These are phyloP conservation scores for Phoenix roebelenii DNA, from an alignment of 176 grass and related monocot species.

Conservation along the genomic window DNA sequence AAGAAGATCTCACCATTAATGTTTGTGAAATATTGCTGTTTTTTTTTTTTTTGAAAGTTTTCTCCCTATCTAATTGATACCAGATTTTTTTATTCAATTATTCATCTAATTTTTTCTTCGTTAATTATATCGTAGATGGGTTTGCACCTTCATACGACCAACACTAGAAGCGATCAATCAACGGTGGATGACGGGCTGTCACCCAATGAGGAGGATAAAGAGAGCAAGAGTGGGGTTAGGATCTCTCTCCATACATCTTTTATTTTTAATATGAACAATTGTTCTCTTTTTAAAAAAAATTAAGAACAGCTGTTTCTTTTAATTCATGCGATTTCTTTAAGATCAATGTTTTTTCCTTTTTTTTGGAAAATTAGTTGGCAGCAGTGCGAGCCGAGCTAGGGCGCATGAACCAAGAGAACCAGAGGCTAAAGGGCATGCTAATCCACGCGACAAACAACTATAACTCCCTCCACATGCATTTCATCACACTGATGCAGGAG, in stretches of 20 bases:
- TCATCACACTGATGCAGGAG: conserved; percentile 54
- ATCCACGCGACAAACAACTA: conserved; percentile 65
- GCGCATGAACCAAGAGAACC: conserved; percentile 89
- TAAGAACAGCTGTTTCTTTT: too few relatives aligned
- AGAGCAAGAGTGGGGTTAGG: conserved; percentile 42
- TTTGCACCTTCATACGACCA: conserved; percentile 44
- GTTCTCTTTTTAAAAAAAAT: too few relatives aligned
- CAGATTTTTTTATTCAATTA: too few relatives aligned
- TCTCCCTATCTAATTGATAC: too few relatives aligned
- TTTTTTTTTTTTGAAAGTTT: not conserved
- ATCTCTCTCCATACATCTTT: too few relatives aligned
- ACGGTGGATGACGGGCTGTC: conserved; percentile 43
- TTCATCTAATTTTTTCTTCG: not conserved
- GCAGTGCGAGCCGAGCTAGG: conserved; percentile 54
- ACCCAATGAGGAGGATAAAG: conserved; percentile 27
- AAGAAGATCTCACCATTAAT: conserved; percentile 72
- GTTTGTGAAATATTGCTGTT: conserved; percentile 16
- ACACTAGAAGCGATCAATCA: conserved; percentile 67
- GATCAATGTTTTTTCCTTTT: too few relatives aligned
- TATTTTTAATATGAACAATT: too few relatives aligned
- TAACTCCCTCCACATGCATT: conserved; percentile 74
- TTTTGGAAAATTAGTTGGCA: conserved; percentile 24
- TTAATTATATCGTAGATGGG: not conserved
- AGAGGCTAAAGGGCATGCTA: conserved; percentile 60
- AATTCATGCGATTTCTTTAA: too few relatives aligned